Evolutionary conservation across 148 eudicot species (phyloP), one percentile per base, ranked within the genome.

Genomic region (Persicaria tinctoria): DNA sequence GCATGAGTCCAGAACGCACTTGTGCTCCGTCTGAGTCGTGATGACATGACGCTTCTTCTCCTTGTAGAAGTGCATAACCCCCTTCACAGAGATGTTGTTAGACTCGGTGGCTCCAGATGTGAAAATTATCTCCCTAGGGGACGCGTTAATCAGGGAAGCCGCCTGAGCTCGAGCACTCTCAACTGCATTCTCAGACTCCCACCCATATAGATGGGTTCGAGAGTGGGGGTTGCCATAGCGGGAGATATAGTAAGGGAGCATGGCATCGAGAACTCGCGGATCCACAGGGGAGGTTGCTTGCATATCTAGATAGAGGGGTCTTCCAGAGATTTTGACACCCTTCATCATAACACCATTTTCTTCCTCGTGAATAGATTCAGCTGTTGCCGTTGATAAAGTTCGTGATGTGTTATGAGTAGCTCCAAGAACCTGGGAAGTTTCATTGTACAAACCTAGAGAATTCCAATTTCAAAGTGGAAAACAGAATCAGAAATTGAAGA

Each of bases 51-150:
- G 87, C 79, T 92, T 92, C 70, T 82, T 86, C 12, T 85, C 83
- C 54, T 79, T 87, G 60, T 88, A 83, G 68, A 94, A 94, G 46
- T 86, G 90, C 92, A 94, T 78, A 8, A 86, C 76, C 0, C 98
- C 98, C 68, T 92, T 94, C 32, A 92, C 86, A 44, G 96, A 92
- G 76, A 92, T 86, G 71, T 95, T 95, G 64, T 92, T 92, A 8
- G 89, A 85, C 81, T 95, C 97, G 13, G 98, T 92, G 20, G 97
- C 96, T 45, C 97, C 97, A 32, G 97, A 95, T 64, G 98, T 95
- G 72, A 92, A 92, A 70, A 95, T 84, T 71, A 95, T 86, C 74
- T 92, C 97, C 16, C 89, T 90, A 0, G 98, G 89, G 1, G 93
- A 89, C 17, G 93, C 88, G 73, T 85, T 84, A 55, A 95, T 78